phyloP scores from a whole-genome alignment of 2,329 filamentous ascomycete species.

The Aspergillaceae sp. region DNA sequence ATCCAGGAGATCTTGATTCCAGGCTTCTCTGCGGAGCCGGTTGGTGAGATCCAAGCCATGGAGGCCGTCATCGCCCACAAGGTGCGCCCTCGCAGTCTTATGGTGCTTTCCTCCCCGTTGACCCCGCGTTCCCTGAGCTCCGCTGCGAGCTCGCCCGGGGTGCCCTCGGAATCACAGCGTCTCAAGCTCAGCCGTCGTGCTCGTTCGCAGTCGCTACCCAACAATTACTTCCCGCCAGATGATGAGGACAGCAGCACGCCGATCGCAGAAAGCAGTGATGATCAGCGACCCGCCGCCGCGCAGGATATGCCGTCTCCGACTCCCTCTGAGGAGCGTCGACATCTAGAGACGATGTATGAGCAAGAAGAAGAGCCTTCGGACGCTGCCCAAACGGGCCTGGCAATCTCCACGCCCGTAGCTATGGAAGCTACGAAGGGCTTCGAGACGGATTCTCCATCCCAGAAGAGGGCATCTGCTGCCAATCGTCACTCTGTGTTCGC shows the following conservation, averaged over 20 bases:
- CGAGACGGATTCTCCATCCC: background rate
- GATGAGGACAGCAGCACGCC: background rate
- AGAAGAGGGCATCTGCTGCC: background rate
- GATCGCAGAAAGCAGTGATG: no score
- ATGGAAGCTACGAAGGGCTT: background rate
- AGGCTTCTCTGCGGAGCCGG: constrained; percentile 54
- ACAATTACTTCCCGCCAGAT: constrained; percentile 17
- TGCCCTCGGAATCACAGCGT: constrained; percentile 15
- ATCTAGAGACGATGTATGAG: constrained; percentile 33
- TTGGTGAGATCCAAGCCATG: constrained; percentile 45
- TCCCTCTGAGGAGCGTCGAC: constrained; percentile 19
- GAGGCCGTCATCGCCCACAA: constrained; percentile 30
- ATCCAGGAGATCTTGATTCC: constrained; percentile 71
- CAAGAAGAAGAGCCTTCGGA: constrained; percentile 18
- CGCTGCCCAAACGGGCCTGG: constrained; percentile 9
- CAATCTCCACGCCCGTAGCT: constrained; percentile 7
- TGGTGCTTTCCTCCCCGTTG: constrained; percentile 30
- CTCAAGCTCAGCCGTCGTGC: constrained; percentile 20
- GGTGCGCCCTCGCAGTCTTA: constrained; percentile 36
- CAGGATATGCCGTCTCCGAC: constrained; percentile 13
- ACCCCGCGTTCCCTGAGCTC: constrained; percentile 20
- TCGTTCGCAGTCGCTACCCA: constrained; percentile 46
- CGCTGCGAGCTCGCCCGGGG: constrained; percentile 16
- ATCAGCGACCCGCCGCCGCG: background rate
- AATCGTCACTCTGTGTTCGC: constrained; percentile 10